These are phyloP conservation scores for Rhizomucor pusillus DNA, from an alignment of 371 early-diverging fungal genomes.

Conservation along the genomic window DNA sequence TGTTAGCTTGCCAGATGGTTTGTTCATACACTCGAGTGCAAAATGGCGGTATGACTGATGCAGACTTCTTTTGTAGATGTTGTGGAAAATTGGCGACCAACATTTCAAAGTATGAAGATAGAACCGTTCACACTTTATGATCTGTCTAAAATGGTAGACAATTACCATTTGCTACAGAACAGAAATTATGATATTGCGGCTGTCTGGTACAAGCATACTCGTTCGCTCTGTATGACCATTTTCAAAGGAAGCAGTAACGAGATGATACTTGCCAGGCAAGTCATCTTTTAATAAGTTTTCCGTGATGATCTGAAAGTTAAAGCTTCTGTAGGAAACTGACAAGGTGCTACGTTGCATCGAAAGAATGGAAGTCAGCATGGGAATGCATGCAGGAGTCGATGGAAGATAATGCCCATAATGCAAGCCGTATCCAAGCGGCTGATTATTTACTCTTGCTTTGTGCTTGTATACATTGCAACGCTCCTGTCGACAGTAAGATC, in stretches of 20 bases:
- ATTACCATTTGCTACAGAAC: not conserved
- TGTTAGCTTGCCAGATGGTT: too few species aligned
- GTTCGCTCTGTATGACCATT: conserved; percentile 1
- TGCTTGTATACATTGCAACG: not conserved
- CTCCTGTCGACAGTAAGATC: not conserved
- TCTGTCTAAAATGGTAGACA: not conserved
- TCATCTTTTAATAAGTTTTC: not conserved
- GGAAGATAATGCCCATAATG: not conserved
- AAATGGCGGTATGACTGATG: too few species aligned
- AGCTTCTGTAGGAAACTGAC: conserved; percentile 2
- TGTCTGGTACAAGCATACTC: conserved; percentile 2
- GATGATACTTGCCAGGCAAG: conserved; percentile 6
- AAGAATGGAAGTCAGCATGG: not conserved
- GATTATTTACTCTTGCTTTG: conserved; percentile 1
- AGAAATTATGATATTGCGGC: not conserved
- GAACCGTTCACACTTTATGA: not conserved
- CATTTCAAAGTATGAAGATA: not conserved
- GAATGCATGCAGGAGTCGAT: conserved; percentile 3
- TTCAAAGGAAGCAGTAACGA: conserved; percentile 3
- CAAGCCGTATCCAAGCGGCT: not conserved
- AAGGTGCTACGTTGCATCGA: not conserved
- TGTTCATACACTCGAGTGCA: too few species aligned
- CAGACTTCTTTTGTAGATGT: not conserved
- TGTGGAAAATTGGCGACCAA: conserved; percentile 1
- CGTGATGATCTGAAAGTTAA: not conserved